Base-by-base conservation (phyloP, 2,329 filamentous ascomycete genomes). In the Ophiocordyceps polyrhachis-furcata region DNA sequence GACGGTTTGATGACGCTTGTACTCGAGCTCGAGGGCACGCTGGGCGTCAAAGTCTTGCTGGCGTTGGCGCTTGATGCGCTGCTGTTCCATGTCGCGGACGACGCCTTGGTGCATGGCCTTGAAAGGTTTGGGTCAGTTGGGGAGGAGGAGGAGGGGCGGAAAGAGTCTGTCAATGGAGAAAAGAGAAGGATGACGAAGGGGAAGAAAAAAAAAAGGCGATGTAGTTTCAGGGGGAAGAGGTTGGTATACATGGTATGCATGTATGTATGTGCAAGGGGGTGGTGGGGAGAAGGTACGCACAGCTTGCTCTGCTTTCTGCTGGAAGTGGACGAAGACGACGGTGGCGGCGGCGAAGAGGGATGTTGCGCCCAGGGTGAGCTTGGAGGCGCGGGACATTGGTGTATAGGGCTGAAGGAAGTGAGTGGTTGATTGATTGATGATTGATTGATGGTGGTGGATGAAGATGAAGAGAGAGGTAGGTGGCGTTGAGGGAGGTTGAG, bases 61-160 rank as follows among this genome's bases (percentile, higher is more conserved):
- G 47, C 91, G 80, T 62, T 98, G 91, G 52, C 76, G 74, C 66
- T 95, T 95, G 51, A 95, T 61, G 41, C 83, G 79, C 60, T 94
- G 88, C 58, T 93, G 86, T 58, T 96, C 89, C 71, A 95, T 83
- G 57, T 98, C 91, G 50, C 89, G 83, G 51, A 96, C 69, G 40
- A 98, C 91, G 41, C 91, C 91, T 52, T 82, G 76, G 58, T 98
- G 91, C 91, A 98, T 98, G 46, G 85, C 83, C 91, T 89, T 3
- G 49, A 23, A 8, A 15, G 4, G 5, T 29, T 41, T 4, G 38
- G n/a, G n/a, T 15, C 12, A 28, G 31, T 21, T 38, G 9, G 5
- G 7, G 6, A 14, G n/a, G n/a, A 7, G 11, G 15, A 9, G 4
- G 28, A 25, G 42, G 28, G 15, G 25, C 42, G 28, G 31, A 28